phyloP scores from a whole-genome alignment of 1,284 basidiomycete genomes.

The Trichosporon ovoides region DNA sequence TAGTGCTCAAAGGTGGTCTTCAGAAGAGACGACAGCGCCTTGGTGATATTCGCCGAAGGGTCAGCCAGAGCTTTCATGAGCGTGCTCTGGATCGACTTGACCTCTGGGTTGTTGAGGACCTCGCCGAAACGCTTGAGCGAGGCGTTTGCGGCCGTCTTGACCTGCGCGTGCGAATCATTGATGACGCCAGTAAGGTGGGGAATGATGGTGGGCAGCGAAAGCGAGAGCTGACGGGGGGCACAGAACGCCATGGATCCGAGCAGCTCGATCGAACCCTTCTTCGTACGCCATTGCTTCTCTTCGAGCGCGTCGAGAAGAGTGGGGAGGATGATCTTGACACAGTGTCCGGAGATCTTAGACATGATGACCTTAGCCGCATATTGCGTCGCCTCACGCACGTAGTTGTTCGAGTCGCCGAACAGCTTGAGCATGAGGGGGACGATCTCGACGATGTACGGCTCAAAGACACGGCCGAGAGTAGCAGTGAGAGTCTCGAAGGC shows the following conservation, averaged over 20 bases:
- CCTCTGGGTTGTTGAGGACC: constrained; percentile 89
- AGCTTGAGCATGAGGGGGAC: constrained; percentile 78
- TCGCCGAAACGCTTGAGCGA: constrained; percentile 97
- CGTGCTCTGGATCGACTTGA: constrained; percentile 84
- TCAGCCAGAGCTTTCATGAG: constrained; percentile 95
- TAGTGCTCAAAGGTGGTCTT: constrained; percentile 98
- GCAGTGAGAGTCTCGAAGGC: constrained; percentile 86
- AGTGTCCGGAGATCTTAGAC: constrained; percentile 85
- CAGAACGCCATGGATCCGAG: constrained; percentile 98
- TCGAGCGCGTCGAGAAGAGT: constrained; percentile 85
- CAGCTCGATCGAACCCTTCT: constrained; percentile 96
- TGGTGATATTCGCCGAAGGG: constrained; percentile 78
- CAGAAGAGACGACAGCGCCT: constrained; percentile 73
- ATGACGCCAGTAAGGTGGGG: constrained; percentile 90
- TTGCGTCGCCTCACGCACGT: constrained; percentile 91
- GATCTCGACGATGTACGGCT: constrained; percentile 84
- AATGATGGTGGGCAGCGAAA: constrained; percentile 93
- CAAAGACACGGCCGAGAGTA: constrained; percentile 78
- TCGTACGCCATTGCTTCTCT: constrained; percentile 98
- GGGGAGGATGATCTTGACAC: constrained; percentile 91
- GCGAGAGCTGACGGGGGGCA: constrained; percentile 88
- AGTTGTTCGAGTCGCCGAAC: constrained; percentile 83
- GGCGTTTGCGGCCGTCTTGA: constrained; percentile 85
- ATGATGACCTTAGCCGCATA: constrained; percentile 93
- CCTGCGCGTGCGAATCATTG: constrained; percentile 97